Evolutionary conservation across 2,329 filamentous ascomycete species (phyloP).

Genomic region (Emmonsiellopsis sp.): DNA sequence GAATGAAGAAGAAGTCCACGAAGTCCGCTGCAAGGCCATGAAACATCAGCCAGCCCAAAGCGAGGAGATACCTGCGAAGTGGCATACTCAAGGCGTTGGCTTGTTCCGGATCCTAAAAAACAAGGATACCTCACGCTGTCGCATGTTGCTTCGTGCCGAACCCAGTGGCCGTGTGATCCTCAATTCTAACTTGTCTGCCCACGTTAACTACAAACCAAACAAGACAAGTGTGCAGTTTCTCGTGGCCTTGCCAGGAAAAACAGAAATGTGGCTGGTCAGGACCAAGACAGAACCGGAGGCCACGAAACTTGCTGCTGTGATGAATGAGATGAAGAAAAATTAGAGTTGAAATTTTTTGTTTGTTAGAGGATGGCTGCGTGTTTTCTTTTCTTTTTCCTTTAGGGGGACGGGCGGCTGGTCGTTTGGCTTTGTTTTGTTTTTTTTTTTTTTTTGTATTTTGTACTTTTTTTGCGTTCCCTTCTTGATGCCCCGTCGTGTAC

Average conservation of each 20-base stretch:
- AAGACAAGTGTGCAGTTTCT: conserved; percentile 35
- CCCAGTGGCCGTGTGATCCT: conserved; percentile 65
- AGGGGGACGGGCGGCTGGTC: background rate
- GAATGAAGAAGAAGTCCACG: conserved; percentile 60
- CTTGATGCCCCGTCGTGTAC: background rate
- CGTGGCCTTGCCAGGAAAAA: conserved; percentile 48
- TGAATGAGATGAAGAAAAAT: conserved; percentile 42
- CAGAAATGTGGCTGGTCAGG: conserved; percentile 64
- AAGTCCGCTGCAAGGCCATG: conserved; percentile 61
- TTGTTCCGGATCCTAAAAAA: conserved; percentile 64
- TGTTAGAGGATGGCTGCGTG: background rate
- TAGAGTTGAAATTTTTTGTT: conserved; percentile 2
- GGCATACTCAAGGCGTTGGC: conserved; percentile 63
- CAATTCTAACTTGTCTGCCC: conserved; percentile 57
- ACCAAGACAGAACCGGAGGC: conserved; percentile 52
- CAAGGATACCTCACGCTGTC: conserved; percentile 56
- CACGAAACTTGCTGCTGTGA: conserved; percentile 36
- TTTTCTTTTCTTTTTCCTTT: background rate
- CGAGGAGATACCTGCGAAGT: conserved; percentile 33
- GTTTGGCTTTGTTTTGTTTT: background rate
- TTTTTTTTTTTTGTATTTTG: background rate
- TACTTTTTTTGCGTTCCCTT: background rate
- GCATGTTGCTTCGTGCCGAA: conserved; percentile 65
- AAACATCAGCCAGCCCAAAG: conserved; percentile 43
- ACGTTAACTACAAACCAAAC: conserved; percentile 53